These are phyloP conservation scores for Quercus wislizeni DNA, from an alignment of 306 rosid species.

Conservation along the genomic window DNA sequence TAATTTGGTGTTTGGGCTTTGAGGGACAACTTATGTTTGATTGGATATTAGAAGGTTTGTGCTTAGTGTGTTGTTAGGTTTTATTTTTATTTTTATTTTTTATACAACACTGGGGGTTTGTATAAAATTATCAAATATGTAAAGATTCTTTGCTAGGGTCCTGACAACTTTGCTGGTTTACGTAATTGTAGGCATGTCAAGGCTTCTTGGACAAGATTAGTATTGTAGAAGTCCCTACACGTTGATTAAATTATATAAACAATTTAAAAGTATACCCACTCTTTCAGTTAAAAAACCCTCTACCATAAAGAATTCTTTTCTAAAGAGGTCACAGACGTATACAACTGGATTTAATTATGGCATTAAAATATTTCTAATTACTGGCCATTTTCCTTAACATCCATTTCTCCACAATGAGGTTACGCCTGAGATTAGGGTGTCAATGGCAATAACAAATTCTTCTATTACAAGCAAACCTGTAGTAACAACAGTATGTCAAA, in stretches of 20 bases:
- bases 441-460: too few relatives aligned
- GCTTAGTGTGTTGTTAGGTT: background rate
- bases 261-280: background rate
- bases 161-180: background rate
- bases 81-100: background rate
- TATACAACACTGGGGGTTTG: background rate
- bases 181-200: background rate
- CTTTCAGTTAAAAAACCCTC: background rate
- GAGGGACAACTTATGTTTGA: background rate
- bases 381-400: too few relatives aligned
- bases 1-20: background rate
- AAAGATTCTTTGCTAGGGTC: background rate
- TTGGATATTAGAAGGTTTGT: slow-evolving; percentile 9
- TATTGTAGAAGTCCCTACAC: background rate
- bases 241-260: background rate
- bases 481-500: too few relatives aligned
- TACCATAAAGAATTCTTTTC: background rate
- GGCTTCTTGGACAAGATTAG: background rate
- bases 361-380: too few relatives aligned
- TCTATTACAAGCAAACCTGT: too few relatives aligned
- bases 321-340: background rate
- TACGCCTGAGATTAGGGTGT: too few relatives aligned
- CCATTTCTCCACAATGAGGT: too few relatives aligned
- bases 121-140: background rate
- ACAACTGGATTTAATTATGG: background rate